Evolutionary conservation across 1,284 basidiomycete species (phyloP), one percentile per base, ranked within the genome.

Genomic region (Calocybe gambosa): DNA sequence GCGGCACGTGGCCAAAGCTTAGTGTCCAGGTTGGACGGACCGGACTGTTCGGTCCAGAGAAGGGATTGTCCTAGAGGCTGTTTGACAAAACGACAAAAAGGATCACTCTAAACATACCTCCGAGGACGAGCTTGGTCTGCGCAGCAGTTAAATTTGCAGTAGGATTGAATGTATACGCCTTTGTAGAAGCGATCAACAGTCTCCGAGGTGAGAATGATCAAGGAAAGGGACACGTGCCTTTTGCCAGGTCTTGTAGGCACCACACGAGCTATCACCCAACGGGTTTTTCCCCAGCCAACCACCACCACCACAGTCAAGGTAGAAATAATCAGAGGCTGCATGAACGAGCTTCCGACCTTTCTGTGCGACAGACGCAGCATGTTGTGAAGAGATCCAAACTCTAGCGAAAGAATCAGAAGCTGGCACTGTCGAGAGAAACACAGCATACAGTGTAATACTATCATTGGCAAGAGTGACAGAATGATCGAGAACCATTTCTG

Each of bases 261-360:
- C 82, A 60, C 85, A 88, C 83, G 66, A 69, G 50, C 68, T 73
- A 47, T 74, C 72, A 6, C 71, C 70, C 34, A 59, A 35, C 1
- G 79, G 67, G 56, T 67, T 56, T 31, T 70, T 67, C n/a, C 85
- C 87, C 16, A 93, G 60, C 89, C 90, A 94, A 20, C 66, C 80
- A 5, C 91, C 91, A 1, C 64, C 80, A 10, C 93, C 90, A 59
- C 89, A 90, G 57, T 91, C 87, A 21, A 91, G 75, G 62, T 91
- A 92, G 67, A 90, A 86, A 66, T 78, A 88, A 54, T 88, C 75
- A 13, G 77, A 80, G 0, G 85, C 74, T 88, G 80, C 78, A 49
- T 88, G 85, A 16, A 92, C 69, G 43, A 89, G 62, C 10, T 74
- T 68, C 63, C 74, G 78, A 1, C 82, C 80, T 50, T 78, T 73